phyloP scores from a whole-genome alignment of 2,329 filamentous ascomycete genomes.

The Fusarium denticulatum region DNA sequence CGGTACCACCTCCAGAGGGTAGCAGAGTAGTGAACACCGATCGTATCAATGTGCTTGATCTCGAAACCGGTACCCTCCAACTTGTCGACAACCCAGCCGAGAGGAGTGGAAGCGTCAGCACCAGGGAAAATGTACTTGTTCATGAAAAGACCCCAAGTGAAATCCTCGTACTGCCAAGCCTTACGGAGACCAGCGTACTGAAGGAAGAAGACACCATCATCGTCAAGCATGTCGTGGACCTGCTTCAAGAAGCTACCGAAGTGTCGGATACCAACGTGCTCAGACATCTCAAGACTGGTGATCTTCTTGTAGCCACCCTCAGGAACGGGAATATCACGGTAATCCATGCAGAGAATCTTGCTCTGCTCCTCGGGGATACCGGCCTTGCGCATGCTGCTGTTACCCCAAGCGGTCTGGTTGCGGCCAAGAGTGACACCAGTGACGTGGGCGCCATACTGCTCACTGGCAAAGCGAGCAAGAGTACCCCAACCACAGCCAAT shows the following conservation, averaged over 20 bases:
- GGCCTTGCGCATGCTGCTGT: constrained; percentile 83
- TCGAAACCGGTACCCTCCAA: constrained; percentile 79
- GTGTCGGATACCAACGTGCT: constrained; percentile 96
- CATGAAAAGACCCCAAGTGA: constrained; percentile 99
- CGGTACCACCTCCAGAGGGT: constrained; percentile 99
- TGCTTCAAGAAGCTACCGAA: constrained; percentile 83
- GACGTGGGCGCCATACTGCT: constrained; percentile 86
- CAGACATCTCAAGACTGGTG: constrained; percentile 97
- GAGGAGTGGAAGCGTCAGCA: constrained; percentile 92
- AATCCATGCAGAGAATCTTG: constrained; percentile 94
- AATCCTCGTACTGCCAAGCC: constrained; percentile 96
- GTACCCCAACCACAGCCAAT: constrained; percentile 99
- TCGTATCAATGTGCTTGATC: constrained; percentile 89
- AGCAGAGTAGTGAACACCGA: constrained; percentile 96
- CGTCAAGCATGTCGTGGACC: constrained; percentile 94
- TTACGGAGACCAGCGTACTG: constrained; percentile 95
- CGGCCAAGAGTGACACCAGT: constrained; percentile 93
- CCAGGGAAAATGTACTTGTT: constrained; percentile 99
- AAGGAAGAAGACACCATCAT: constrained; percentile 95
- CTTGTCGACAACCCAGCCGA: constrained; percentile 85
- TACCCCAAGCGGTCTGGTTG: constrained; percentile 98
- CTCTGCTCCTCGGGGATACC: constrained; percentile 89
- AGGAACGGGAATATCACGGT: constrained; percentile 89
- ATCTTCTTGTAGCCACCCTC: constrained; percentile 84
- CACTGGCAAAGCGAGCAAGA: constrained; percentile 89